These are phyloP conservation scores for Aphanomyces cochlioides DNA, from an alignment of 352 stramenopile genomes.

Conservation along the genomic window DNA sequence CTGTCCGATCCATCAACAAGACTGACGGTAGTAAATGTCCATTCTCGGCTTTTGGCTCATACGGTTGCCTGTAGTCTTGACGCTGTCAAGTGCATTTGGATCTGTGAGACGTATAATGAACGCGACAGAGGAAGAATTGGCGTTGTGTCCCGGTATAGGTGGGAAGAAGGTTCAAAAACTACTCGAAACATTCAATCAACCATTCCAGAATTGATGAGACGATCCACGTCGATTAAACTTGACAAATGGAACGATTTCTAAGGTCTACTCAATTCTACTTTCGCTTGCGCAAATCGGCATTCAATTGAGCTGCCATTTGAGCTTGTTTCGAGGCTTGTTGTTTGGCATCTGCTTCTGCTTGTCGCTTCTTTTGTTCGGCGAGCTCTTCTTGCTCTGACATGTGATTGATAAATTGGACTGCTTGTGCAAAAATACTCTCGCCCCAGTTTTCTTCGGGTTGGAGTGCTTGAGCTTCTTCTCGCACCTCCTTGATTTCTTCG, in stretches of 20 bases:
- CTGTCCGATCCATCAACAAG: slow-evolving; percentile 92
- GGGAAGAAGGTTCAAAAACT: slow-evolving; percentile 93
- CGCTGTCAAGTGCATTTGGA: slow-evolving; percentile 90
- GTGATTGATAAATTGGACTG: slow-evolving; percentile 87
- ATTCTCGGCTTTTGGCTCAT: not conserved
- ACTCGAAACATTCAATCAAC: slow-evolving; percentile 92
- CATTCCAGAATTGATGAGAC: slow-evolving; percentile 49
- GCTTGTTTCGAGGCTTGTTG: slow-evolving; percentile 20
- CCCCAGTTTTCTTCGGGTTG: slow-evolving; percentile 81
- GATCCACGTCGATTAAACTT: too few relatives aligned
- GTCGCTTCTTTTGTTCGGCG: slow-evolving; percentile 58
- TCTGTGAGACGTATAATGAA: slow-evolving; percentile 81
- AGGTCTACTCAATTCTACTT: slow-evolving; percentile 42
- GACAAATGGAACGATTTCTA: not conserved
- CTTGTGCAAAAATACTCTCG: slow-evolving; percentile 85
- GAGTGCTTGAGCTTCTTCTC: slow-evolving; percentile 70
- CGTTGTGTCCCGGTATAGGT: slow-evolving; percentile 91
- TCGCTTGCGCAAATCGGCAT: slow-evolving; percentile 63
- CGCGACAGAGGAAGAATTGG: slow-evolving; percentile 91
- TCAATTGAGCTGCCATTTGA: slow-evolving; percentile 53
- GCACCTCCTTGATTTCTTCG: slow-evolving; percentile 83
- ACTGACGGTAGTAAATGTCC: slow-evolving; percentile 64
- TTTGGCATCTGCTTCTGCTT: slow-evolving; percentile 54
- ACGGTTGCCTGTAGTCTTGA: slow-evolving; percentile 42
- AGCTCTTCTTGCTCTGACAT: slow-evolving; percentile 57